phyloP scores from a whole-genome alignment of 257 asterid genomes.

The Solanum chilense region DNA sequence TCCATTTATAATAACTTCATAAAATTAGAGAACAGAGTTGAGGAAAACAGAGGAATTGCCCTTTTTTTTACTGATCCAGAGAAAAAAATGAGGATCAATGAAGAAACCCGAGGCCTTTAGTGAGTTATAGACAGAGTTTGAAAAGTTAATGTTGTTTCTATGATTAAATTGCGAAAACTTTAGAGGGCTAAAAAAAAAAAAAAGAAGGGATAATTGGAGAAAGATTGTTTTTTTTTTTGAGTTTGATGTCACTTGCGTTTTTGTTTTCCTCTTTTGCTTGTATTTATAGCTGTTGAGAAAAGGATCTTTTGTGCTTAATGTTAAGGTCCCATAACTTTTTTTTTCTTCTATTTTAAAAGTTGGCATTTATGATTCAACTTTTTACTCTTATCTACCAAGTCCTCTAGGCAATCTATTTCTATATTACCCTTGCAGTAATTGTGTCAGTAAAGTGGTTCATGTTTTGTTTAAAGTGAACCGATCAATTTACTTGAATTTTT shows the following conservation, averaged over 20 bases:
- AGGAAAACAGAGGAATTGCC: not conserved
- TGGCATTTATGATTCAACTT: conserved; percentile 34
- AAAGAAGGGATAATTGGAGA: not conserved
- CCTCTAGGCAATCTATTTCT: not conserved
- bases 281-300: conserved; percentile 47
- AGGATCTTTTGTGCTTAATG: not conserved
- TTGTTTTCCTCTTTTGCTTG: not conserved
- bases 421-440: not conserved
- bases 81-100: conserved; percentile 17
- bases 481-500: not conserved
- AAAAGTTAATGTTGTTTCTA: not conserved
- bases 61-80: not conserved
- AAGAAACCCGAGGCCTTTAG: not conserved
- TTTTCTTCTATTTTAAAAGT: not conserved
- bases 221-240: not conserved
- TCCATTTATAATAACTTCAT: conserved; percentile 16
- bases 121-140: not conserved
- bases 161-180: not conserved
- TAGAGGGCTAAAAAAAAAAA: not conserved
- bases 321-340: not conserved
- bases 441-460: not conserved
- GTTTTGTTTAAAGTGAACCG: not conserved
- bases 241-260: not conserved
- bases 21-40: not conserved
- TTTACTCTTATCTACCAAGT: not conserved